Base-by-base conservation (phyloP, 1,284 basidiomycete species). In the Tilletia walkeri region DNA sequence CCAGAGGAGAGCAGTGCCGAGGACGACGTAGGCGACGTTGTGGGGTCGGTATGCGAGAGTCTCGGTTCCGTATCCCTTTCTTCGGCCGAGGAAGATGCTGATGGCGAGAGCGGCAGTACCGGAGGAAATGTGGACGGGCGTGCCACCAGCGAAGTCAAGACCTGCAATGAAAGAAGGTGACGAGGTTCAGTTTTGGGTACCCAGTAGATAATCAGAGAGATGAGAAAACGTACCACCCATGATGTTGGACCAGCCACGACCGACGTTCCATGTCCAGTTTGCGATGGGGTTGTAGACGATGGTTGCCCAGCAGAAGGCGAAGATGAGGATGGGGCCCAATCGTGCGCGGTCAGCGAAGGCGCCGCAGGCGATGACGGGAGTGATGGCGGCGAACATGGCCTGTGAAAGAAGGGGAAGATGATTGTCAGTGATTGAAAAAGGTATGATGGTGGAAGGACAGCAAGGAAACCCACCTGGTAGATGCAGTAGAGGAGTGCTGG, bases 271-370 rank as follows among this genome's bases (percentile, higher is more conserved):
- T 7, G 65, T 66, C 82, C 81, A 82, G 75, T 75, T 78, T 30
- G 81, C 82, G 66, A 83, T 77, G 45, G 82, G 82, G 72, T 76
- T 79, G 85, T 97, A 97, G 45, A 96, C 94, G 73, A 97, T 85
- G 3, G 95, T 97, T 12, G 91, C 87, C 94, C 95, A 99, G 72
- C 90, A 82, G 84, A 98, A 97, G 75, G 92, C 88, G 14, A 45
- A 63, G 72, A 95, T 88, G 66, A 95, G 86, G 71, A 93, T 85
- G 1, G 95, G 95, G 0, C 92, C 93, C 9, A 98, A 88, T 18
- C 91, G 90, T 18, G 90, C 90, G 68, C 94, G 93, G 84, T 98
- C 95, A 30, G 95, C 93, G 73, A 95, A 90, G 34, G 93, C 95
- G 78, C 95, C 94, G 67, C 93, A 87, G 18, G 93, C 93, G 76